Evolutionary conservation across 2,329 filamentous ascomycete species (phyloP).

Genomic region (Ophiostoma ulmi): DNA sequence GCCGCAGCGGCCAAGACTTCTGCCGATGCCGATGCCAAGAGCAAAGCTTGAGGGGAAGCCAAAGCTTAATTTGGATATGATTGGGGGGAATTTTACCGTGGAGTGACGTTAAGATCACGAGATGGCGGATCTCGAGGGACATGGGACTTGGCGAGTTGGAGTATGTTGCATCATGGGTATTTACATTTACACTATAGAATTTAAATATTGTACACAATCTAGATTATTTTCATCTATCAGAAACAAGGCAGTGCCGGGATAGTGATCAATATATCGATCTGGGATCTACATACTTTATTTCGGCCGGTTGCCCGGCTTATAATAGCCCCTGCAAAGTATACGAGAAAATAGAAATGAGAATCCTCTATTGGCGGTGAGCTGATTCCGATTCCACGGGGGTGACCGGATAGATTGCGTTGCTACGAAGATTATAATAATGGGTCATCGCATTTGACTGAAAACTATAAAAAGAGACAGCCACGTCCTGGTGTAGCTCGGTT

Average conservation of each 20-base stretch:
- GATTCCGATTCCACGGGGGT: neutral
- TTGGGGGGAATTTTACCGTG: neutral
- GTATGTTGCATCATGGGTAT: neutral
- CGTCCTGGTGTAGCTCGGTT: neutral
- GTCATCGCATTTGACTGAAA: neutral
- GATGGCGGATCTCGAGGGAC: neutral
- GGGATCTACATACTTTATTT: neutral
- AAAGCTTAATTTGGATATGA: neutral
- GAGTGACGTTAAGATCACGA: neutral
- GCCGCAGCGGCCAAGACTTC: slow-evolving; percentile 15
- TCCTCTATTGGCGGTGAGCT: neutral
- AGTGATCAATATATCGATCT: neutral
- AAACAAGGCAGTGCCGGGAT: neutral
- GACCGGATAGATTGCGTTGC: neutral
- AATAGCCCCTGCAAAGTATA: neutral
- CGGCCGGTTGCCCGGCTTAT: neutral
- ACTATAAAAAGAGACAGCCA: neutral
- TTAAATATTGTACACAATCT: neutral
- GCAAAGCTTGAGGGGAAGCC: slow-evolving; percentile 17
- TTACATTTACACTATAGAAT: neutral
- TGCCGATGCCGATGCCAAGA: slow-evolving; percentile 10
- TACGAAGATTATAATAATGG: neutral
- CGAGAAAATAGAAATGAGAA: neutral
- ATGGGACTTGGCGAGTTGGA: neutral
- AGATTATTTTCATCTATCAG: neutral